Evolutionary conservation across 108 stramenopile genomes (phyloP).

Genomic region (Epithemia pelagica): DNA sequence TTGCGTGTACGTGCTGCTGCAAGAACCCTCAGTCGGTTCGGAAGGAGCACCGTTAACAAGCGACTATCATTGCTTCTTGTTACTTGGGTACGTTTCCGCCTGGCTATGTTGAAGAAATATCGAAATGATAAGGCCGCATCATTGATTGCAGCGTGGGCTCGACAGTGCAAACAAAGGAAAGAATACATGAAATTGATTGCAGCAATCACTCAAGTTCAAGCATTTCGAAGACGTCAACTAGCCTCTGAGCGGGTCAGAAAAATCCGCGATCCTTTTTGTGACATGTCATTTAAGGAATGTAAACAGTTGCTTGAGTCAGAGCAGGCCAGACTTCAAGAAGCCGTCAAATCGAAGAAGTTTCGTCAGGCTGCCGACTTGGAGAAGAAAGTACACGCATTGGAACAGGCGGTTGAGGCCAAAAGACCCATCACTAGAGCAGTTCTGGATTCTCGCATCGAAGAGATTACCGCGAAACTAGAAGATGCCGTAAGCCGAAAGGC

Average conservation of each 20-base stretch:
- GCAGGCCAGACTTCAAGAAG: constrained; percentile 45
- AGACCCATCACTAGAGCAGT: constrained; percentile 66
- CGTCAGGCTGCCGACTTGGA: constrained; percentile 59
- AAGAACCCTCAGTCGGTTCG: constrained; percentile 56
- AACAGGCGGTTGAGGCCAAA: constrained; percentile 52
- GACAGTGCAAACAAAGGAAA: constrained; percentile 27
- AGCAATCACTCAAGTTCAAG: constrained; percentile 46
- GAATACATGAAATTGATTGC: constrained; percentile 20
- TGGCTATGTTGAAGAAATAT: constrained; percentile 41
- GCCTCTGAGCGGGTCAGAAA: constrained; percentile 35
- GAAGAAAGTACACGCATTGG: constrained; percentile 36
- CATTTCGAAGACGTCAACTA: constrained; percentile 33
- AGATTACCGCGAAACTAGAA: constrained; percentile 47
- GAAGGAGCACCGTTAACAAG: constrained; percentile 36
- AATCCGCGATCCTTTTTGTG: constrained; percentile 69
- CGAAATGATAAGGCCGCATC: constrained; percentile 33
- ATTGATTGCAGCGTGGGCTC: constrained; percentile 43
- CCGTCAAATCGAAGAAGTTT: constrained; percentile 63
- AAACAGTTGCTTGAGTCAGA: constrained; percentile 45
- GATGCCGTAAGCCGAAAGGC: constrained; percentile 62
- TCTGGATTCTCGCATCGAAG: constrained; percentile 57
- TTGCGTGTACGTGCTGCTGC: constrained; percentile 63
- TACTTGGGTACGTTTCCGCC: constrained; percentile 59
- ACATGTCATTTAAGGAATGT: constrained; percentile 61
- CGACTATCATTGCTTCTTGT: constrained; percentile 44